phyloP scores from a whole-genome alignment of 345 rosid genomes.

The Xanthoceras sorbifolium region DNA sequence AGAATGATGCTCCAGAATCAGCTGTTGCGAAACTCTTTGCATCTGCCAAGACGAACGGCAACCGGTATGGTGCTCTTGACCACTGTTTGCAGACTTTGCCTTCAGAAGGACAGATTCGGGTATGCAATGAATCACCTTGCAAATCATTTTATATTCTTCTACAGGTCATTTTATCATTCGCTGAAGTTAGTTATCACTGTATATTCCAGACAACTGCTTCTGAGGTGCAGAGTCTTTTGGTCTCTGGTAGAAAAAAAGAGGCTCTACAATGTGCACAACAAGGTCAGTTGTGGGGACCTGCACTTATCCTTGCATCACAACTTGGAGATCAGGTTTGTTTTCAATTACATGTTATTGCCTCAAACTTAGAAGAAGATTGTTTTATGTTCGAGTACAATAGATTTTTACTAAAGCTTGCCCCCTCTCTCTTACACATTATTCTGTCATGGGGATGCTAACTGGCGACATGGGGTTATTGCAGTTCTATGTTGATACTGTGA shows the following conservation, averaged over 20 bases:
- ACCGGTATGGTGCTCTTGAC: constrained; percentile 54
- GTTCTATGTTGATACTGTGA: constrained; percentile 93
- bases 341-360: constrained; percentile 8
- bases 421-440: neutral
- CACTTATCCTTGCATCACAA: constrained; percentile 92
- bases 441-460: constrained; percentile 10
- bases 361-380: constrained; percentile 11
- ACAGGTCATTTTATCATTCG: constrained; percentile 11
- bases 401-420: neutral
- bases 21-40: constrained; percentile 96
- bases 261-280: constrained; percentile 85
- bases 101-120: constrained; percentile 85
- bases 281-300: constrained; percentile 99
- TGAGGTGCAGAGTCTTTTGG: constrained; percentile 92
- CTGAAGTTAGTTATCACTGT: constrained; percentile 18
- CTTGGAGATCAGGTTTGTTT: constrained; percentile 88
- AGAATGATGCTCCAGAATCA: constrained; percentile 81
- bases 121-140: constrained; percentile 30
- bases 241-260: constrained; percentile 88
- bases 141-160: neutral
- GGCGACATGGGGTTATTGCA: constrained; percentile 38
- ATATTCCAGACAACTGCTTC: constrained; percentile 76
- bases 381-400: constrained; percentile 13
- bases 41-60: constrained; percentile 61
- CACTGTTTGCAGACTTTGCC: constrained; percentile 85